Evolutionary conservation across 2,329 filamentous ascomycete genomes (phyloP).

Genomic region (Tolypocladium capitatum): DNA sequence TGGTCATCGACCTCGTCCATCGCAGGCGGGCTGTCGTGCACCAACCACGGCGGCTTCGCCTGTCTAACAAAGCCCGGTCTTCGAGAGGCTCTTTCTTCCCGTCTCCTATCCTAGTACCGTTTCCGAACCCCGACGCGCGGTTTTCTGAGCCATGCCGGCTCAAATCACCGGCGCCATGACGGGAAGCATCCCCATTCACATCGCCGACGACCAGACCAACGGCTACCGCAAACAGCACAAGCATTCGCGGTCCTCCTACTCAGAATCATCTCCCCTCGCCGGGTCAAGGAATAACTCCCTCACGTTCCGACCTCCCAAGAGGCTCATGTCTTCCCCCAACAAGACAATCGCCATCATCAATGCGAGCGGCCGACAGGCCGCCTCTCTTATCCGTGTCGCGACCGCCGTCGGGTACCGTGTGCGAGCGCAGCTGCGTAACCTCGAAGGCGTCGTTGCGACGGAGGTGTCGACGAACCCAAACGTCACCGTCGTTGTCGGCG

Average conservation of each 20-base stretch:
- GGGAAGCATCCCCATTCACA: constrained; percentile 24
- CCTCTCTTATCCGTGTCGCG: constrained; percentile 86
- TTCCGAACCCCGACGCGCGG: constrained; percentile 1
- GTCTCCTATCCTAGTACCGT: constrained; percentile 2
- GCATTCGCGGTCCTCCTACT: constrained; percentile 49
- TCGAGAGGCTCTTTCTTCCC: constrained; percentile 1
- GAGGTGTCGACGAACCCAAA: constrained; percentile 76
- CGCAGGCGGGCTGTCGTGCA: constrained; percentile 9
- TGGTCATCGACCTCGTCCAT: constrained; percentile 1
- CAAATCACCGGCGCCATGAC: constrained; percentile 25
- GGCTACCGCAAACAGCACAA: constrained; percentile 36
- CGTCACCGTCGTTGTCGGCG: constrained; percentile 50
- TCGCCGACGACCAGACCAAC: constrained; percentile 21
- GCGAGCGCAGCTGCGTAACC: constrained; percentile 77
- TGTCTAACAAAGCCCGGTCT: constrained; percentile 7
- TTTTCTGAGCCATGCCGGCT: constrained; percentile 21
- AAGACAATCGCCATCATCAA: constrained; percentile 94
- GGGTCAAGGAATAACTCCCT: constrained; percentile 44
- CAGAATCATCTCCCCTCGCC: constrained; percentile 42
- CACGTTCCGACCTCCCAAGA: constrained; percentile 47
- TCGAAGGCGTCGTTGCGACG: constrained; percentile 74
- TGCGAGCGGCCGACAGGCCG: constrained; percentile 87
- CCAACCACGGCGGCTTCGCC: constrained; percentile 13
- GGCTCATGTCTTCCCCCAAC: constrained; percentile 43
- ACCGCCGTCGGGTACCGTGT: constrained; percentile 89